phyloP scores from a whole-genome alignment of 495 filamentous ascomycete species.

The Tuber magnatum region DNA sequence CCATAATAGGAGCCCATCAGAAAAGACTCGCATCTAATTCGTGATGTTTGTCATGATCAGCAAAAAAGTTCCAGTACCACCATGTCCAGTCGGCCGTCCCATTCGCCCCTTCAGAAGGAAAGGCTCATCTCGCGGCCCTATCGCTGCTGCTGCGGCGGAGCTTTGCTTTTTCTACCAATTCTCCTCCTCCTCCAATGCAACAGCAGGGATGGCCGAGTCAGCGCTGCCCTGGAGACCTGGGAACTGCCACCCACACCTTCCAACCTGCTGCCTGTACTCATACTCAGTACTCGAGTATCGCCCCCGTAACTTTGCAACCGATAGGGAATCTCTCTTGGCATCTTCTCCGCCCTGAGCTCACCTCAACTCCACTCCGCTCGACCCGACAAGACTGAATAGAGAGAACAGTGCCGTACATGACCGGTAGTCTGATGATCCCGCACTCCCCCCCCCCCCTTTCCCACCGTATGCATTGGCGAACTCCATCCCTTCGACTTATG shows the following conservation, averaged over 20 bases:
- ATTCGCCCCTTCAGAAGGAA: background rate
- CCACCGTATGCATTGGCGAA: background rate
- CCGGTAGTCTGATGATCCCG: background rate
- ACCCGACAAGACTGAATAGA: background rate
- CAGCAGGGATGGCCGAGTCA: background rate
- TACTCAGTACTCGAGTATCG: background rate
- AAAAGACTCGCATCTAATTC: background rate
- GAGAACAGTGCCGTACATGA: background rate
- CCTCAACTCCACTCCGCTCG: background rate
- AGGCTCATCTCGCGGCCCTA: conserved; percentile 1
- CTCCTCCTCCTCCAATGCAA: background rate
- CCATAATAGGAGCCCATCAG: background rate
- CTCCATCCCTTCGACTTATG: background rate
- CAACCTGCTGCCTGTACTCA: background rate
- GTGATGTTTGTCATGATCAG: background rate
- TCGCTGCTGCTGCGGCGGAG: background rate
- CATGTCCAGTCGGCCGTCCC: background rate
- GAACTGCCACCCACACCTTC: background rate
- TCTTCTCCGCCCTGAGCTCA: background rate
- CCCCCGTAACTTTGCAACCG: background rate
- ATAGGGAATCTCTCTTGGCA: background rate
- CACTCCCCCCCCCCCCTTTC: background rate
- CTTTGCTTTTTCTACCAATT: background rate
- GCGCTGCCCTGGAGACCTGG: background rate
- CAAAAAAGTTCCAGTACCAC: background rate